These are phyloP conservation scores for Tulasnella sp. DNA, from an alignment of 768 basidiomycete species.

Conservation along the genomic window DNA sequence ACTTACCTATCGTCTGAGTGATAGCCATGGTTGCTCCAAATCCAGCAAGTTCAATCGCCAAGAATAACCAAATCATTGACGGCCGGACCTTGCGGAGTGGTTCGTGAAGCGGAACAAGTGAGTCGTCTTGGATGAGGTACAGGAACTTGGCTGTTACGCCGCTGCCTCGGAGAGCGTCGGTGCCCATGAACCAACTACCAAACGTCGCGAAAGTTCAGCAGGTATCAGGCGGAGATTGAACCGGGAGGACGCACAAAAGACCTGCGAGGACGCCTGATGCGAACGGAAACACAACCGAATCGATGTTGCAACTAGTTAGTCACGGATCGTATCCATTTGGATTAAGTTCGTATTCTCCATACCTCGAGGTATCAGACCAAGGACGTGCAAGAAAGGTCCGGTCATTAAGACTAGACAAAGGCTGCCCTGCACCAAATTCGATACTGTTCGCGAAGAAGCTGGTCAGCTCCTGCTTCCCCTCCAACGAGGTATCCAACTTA, in stretches of 20 bases:
- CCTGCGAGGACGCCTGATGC: conserved; percentile 60
- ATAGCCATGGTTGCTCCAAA: conserved; percentile 86
- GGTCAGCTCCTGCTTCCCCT: too few species aligned
- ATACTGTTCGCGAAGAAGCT: conserved; percentile 41
- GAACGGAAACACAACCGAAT: not conserved
- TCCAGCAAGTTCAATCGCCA: conserved; percentile 62
- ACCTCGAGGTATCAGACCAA: conserved; percentile 68
- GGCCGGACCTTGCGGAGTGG: conserved; percentile 66
- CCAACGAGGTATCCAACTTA: too few species aligned
- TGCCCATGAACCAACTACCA: conserved; percentile 82
- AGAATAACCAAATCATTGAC: conserved; percentile 58
- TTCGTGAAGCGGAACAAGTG: conserved; percentile 49
- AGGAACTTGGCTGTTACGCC: conserved; percentile 74
- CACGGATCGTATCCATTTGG: too few species aligned
- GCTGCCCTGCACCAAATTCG: conserved; percentile 75
- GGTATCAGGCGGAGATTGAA: not conserved
- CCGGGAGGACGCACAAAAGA: conserved; percentile 56
- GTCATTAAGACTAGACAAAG: conserved; percentile 70
- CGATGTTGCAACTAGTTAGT: not conserved
- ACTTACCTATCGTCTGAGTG: conserved; percentile 74
- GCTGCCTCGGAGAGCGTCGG: conserved; percentile 64
- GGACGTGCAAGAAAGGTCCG: conserved; percentile 68
- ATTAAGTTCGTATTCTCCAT: conserved; percentile 14
- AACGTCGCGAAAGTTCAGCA: not conserved
- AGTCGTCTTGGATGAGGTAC: conserved; percentile 64